Evolutionary conservation across 192 early-diverging fungal species (phyloP).

Genomic region (Spinellus fusiger): DNA sequence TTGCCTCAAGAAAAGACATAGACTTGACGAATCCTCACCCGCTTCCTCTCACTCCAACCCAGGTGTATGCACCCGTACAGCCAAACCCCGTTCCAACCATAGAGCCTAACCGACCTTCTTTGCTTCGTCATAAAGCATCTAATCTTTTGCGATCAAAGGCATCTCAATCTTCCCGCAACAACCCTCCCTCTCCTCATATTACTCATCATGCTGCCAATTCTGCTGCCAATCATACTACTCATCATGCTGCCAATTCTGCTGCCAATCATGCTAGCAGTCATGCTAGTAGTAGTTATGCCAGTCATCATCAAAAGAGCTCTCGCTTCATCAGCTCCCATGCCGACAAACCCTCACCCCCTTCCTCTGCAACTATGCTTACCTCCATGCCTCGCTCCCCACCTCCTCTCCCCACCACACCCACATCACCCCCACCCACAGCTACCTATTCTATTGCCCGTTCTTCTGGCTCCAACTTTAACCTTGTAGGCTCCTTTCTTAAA

Average conservation of each 20-base stretch:
- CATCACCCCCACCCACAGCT: neutral
- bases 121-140: neutral
- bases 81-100: neutral
- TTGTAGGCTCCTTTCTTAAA: neutral
- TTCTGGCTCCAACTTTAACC: neutral
- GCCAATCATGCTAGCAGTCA: too few species aligned
- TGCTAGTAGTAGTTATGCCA: too few species aligned
- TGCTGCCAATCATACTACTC: too few species aligned
- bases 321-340: too few species aligned
- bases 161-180: neutral
- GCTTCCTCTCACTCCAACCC: neutral
- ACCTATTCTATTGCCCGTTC: neutral
- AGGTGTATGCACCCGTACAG: too few species aligned
- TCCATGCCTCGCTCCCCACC: too few species aligned
- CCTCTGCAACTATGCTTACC: too few species aligned
- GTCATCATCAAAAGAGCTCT: too few species aligned
- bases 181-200: neutral
- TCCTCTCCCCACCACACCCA: too few species aligned
- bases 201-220: too few species aligned
- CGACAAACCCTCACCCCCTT: too few species aligned
- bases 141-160: neutral
- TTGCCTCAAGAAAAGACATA: neutral
- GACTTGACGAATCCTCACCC: neutral
- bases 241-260: too few species aligned
- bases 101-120: neutral